Evolutionary conservation across 1,139 yeast genomes (phyloP).

Genomic region (Geotrichum fermentans): DNA sequence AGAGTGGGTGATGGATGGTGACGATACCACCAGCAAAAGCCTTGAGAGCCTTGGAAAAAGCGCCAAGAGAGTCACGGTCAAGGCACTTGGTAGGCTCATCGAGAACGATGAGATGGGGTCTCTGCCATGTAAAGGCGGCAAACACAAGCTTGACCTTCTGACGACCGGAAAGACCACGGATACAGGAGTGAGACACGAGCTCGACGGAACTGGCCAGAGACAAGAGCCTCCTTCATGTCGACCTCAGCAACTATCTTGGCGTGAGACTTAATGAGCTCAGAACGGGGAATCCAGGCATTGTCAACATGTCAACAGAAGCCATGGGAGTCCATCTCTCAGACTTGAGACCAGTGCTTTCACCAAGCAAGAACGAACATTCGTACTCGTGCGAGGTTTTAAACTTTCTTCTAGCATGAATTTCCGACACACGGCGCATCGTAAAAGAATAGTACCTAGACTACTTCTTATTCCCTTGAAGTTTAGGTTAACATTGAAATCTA

Average conservation of each 20-base stretch:
- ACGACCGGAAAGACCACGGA: conserved; percentile 99
- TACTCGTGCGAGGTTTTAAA: conserved; percentile 99
- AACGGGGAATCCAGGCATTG: conserved; percentile 99
- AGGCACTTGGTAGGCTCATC: no score
- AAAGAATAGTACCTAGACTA: no score
- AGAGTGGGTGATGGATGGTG: conserved; percentile 98
- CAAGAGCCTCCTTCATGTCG: conserved; percentile 99
- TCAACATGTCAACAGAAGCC: conserved; percentile 99
- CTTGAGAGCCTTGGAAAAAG: conserved; percentile 98
- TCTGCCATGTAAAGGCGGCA: conserved; percentile 99
- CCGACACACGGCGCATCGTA: conserved; percentile 94
- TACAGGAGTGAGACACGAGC: conserved; percentile 98
- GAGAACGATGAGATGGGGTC: conserved; percentile 99
- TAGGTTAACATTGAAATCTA: no score
- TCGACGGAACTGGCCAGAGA: conserved; percentile 99
- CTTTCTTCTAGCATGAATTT: conserved; percentile 96
- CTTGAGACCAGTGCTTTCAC: conserved; percentile 98
- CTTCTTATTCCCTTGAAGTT: no score
- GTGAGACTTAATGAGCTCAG: conserved; percentile 97
- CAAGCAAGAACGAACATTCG: conserved; percentile 93
- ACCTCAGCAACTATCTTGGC: conserved; percentile 98
- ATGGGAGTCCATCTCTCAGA: conserved; percentile 99
- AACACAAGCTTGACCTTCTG: conserved; percentile 98
- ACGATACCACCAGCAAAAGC: conserved; percentile 99
- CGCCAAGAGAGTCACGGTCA: conserved; percentile 99